Base-by-base conservation (phyloP, 176 grass and related monocot genomes). In the Urochloa ruziziensis region DNA sequence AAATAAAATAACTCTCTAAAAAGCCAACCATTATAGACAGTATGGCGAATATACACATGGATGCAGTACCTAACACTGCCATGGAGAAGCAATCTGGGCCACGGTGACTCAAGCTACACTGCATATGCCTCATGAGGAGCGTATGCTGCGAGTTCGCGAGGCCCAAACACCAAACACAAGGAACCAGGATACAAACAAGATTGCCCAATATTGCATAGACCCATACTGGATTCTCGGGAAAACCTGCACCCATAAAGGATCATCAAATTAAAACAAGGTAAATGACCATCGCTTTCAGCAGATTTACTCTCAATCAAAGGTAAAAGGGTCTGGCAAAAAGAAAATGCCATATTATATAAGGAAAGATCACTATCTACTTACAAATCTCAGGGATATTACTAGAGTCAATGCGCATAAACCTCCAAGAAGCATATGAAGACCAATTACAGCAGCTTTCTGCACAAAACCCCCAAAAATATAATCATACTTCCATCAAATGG, bases 371-470 rank as follows among this genome's bases (percentile, higher is more conserved):
- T 47, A 23, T 77, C 23, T 86, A 92, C 95, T 98, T 95, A 98
- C 95, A 88, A 91, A 98, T 90, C 88, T 89, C 86, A 95, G 74
- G 61, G 90, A 95, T 73, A 98, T 91, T 81, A 98, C 83, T 82
- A 98, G 62, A 27, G 92, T 89, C 70, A 98, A 58, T 11, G 76
- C 76, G 25, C 95, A 98, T 78, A 98, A 61, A 62, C 86, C 84
- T 70, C 92, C 95, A 21, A 98, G 90, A 88, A 98, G 88, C 90
- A 98, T 78, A 66, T 93, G 84, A 77, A 93, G 75, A 34, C 89
- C 83, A 78, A 91, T 86, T 69, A 85, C 71, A 82, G 95, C 95
- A 88, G 60, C 71, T 91, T 80, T 95, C 95, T 98, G 92, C 89
- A 93, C 25, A 70, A 34, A 49, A 89, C 5, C 79, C 21, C 70